Conservation (phyloP, 140 eudicot species). For the Cichorium intybus region DNA sequence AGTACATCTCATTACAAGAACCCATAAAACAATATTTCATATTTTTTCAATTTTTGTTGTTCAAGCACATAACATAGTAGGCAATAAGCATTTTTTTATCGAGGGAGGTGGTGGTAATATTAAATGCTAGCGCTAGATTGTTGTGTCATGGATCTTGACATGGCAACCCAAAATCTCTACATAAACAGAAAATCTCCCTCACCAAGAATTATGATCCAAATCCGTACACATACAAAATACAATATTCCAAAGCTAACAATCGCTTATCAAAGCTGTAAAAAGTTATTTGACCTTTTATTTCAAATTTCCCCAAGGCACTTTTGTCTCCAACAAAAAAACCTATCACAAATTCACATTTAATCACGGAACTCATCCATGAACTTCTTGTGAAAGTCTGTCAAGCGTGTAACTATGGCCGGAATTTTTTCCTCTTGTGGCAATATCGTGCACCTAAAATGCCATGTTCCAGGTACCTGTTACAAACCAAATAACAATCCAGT, state of each 20-base stretch:
- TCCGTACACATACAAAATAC: not conserved
- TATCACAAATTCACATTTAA: conserved; percentile 16
- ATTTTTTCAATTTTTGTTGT: no score
- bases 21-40: no score
- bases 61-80: no score
- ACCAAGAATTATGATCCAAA: not conserved
- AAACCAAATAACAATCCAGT: conserved; percentile 6
- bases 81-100: no score
- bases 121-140: no score
- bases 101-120: no score
- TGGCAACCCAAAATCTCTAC: not conserved
- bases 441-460: conserved; percentile 97
- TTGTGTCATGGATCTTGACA: no score
- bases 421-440: conserved; percentile 97
- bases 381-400: conserved; percentile 69
- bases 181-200: not conserved
- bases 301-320: not conserved
- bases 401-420: conserved; percentile 69
- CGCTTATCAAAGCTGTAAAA: conserved; percentile 16
- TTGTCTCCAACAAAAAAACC: not conserved
- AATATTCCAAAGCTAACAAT: not conserved
- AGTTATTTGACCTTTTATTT: conserved; percentile 18
- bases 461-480: conserved; percentile 73
- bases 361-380: conserved; percentile 89
- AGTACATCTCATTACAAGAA: no score